A percentile compares a stretch with the other conserved stretches of the same genome.
phyloP scores from a whole-genome alignment of 164 flowering plant species.

The Kalanchoe fedtschenkoi region DNA sequence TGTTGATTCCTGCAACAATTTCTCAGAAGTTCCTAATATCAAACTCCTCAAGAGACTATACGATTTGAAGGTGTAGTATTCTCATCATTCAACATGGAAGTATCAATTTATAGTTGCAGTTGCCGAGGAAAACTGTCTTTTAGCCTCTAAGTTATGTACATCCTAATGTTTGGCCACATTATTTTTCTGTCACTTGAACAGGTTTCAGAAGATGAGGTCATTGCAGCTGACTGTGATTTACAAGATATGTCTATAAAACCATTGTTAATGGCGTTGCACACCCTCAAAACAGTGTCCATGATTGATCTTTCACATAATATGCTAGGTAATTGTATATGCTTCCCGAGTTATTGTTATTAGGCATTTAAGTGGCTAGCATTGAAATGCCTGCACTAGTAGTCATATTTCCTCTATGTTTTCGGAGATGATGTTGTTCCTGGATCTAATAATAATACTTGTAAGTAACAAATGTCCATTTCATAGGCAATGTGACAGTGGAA shows the following conservation, averaged over 20 bases:
- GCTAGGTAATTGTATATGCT: constrained; percentile 43
- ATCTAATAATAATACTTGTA: background rate
- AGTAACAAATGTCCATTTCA: background rate
- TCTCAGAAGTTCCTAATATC: constrained; percentile 62
- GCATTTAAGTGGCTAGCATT: background rate
- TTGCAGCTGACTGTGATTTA: constrained; percentile 69
- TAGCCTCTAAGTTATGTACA: background rate
- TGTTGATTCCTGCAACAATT: constrained; percentile 57
- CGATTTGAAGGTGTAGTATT: constrained; percentile 54
- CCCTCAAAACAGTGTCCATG: constrained; percentile 53
- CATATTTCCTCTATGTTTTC: background rate
- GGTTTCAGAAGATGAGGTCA: constrained; percentile 89
- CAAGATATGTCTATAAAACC: constrained; percentile 79
- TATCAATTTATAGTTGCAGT: background rate
- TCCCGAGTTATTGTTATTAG: background rate
- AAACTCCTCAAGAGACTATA: constrained; percentile 69
- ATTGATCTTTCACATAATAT: constrained; percentile 81
- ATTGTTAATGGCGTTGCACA: constrained; percentile 51
- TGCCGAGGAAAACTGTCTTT: background rate
- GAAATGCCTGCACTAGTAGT: background rate
- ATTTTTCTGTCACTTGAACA: constrained; percentile 14
- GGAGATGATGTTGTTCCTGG: background rate
- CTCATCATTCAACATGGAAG: background rate
- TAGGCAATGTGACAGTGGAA: constrained; percentile 89
- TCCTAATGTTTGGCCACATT: background rate